Conservation (phyloP, 2,329 filamentous ascomycete species). For the Zalaria sp. region DNA sequence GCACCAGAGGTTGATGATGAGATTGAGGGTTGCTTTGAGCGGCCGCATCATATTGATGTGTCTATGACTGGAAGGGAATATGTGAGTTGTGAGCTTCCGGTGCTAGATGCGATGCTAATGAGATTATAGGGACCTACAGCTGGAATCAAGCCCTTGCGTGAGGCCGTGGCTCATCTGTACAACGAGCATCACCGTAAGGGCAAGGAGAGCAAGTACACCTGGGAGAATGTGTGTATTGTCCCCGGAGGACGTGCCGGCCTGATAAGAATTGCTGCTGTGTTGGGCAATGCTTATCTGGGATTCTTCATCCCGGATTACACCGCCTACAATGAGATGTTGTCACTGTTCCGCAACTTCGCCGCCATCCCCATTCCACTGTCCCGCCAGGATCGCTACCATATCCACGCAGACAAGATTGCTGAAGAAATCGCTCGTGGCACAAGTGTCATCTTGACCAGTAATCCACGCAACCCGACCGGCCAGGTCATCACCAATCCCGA, state of each 20-base stretch:
- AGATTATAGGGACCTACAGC: conserved; percentile 54
- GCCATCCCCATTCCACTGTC: conserved; percentile 75
- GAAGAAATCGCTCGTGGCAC: conserved; percentile 38
- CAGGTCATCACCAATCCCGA: conserved; percentile 75
- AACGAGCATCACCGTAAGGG: conserved; percentile 83
- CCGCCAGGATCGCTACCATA: conserved; percentile 79
- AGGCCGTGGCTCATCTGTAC: conserved; percentile 83
- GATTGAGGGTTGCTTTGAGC: conserved; percentile 75
- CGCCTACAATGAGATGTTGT: conserved; percentile 95
- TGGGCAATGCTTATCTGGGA: conserved; percentile 70
- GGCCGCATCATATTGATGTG: conserved; percentile 66
- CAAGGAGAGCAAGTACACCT: conserved; percentile 81
- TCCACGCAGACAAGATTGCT: conserved; percentile 83
- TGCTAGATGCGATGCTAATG: neutral
- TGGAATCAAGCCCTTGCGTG: conserved; percentile 79
- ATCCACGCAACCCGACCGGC: conserved; percentile 88
- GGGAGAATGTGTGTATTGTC: conserved; percentile 96
- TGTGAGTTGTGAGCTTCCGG: conserved; percentile 20
- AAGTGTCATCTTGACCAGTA: conserved; percentile 78
- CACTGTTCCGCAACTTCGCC: conserved; percentile 85
- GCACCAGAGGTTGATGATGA: conserved; percentile 81
- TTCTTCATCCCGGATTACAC: conserved; percentile 77
- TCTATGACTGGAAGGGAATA: conserved; percentile 73
- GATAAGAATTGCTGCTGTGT: conserved; percentile 85
- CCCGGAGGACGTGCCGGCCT: conserved; percentile 84